These are phyloP conservation scores for Garcileccinum viscosum DNA, from an alignment of 1,284 basidiomycete species.

Conservation along the genomic window DNA sequence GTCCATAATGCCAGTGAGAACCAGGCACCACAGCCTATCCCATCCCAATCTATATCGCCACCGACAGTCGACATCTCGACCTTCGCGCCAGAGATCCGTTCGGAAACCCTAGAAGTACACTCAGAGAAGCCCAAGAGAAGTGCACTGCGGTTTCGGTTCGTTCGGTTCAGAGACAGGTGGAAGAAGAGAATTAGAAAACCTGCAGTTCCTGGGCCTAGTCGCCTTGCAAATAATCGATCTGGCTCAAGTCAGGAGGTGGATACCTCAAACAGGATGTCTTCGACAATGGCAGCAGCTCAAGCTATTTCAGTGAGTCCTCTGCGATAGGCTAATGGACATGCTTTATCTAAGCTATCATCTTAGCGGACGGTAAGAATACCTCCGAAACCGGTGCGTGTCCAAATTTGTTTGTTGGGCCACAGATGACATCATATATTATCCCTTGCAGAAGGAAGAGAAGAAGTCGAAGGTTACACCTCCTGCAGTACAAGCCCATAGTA, in stretches of 20 bases:
- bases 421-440: too few relatives aligned
- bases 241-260: neutral
- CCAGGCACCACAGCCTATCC: neutral
- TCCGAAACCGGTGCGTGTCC: too few relatives aligned
- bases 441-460: too few relatives aligned
- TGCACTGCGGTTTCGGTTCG: neutral
- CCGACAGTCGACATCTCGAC: neutral
- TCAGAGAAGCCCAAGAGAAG: neutral
- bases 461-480: too few relatives aligned
- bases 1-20: too few relatives aligned
- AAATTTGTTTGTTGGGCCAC: too few relatives aligned
- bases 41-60: neutral
- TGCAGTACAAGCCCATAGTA: neutral
- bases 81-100: neutral
- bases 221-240: neutral
- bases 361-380: too few relatives aligned
- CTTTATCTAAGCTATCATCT: neutral
- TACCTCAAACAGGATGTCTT: neutral
- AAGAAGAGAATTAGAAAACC: neutral
- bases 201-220: neutral
- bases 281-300: neutral
- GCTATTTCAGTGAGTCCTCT: neutral
- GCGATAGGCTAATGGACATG: neutral
- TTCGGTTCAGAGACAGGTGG: neutral
- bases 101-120: neutral